phyloP scores from a whole-genome alignment of 352 stramenopile species.

The Paralagenidium karlingii region DNA sequence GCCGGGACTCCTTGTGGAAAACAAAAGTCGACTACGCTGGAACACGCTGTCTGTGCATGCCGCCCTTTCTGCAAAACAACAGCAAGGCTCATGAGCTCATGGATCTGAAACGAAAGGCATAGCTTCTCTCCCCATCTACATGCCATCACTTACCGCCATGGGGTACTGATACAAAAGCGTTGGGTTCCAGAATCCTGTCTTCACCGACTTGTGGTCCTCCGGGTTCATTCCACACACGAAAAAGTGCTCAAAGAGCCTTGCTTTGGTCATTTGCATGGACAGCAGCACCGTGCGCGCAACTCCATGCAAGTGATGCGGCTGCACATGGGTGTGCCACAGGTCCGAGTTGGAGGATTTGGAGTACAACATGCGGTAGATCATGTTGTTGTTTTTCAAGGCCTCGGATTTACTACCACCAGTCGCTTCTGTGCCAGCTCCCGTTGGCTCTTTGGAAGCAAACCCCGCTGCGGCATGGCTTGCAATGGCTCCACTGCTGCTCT shows the following conservation, averaged over 20 bases:
- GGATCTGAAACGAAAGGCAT: background rate
- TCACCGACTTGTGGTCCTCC: slow-evolving; percentile 10
- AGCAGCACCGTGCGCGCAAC: slow-evolving; percentile 63
- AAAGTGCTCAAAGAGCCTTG: slow-evolving; percentile 76
- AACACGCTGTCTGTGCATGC: no score
- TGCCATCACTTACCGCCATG: slow-evolving; percentile 11
- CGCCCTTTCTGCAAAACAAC: no score
- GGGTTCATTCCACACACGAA: slow-evolving; percentile 45
- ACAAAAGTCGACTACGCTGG: slow-evolving; percentile 67
- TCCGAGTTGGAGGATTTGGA: slow-evolving; percentile 39
- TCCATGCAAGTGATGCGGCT: slow-evolving; percentile 21
- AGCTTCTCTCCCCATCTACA: background rate
- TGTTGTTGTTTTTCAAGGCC: no score
- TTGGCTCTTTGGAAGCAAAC: no score
- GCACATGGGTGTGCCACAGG: slow-evolving; percentile 40
- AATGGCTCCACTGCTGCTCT: no score
- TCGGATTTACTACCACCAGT: no score
- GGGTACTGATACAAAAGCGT: slow-evolving; percentile 60
- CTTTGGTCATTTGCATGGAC: slow-evolving; percentile 69
- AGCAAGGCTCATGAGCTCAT: slow-evolving; percentile 1
- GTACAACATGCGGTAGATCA: slow-evolving; percentile 76
- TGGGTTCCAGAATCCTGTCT: slow-evolving; percentile 56
- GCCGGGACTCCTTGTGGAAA: slow-evolving; percentile 64
- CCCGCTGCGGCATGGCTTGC: no score
- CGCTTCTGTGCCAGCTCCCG: no score